A percentile compares a stretch with the other conserved stretches of the same genome.
phyloP scores from a whole-genome alignment of 2,329 filamentous ascomycete genomes.

The Aspergillus ustus region DNA sequence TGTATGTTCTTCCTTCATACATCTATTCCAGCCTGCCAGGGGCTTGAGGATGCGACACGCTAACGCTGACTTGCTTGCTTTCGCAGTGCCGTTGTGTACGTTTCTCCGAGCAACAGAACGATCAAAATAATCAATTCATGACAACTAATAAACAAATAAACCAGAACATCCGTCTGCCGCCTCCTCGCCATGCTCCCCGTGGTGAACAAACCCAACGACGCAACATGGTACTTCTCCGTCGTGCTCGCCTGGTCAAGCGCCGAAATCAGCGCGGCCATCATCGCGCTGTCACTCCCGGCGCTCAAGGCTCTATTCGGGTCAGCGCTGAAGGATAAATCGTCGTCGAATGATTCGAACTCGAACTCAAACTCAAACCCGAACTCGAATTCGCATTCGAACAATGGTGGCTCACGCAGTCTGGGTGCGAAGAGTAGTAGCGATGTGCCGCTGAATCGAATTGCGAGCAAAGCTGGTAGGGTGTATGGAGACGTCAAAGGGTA shows the following conservation, averaged over 20 bases:
- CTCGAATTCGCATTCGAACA: neutral
- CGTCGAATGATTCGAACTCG: neutral
- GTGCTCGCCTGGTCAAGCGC: constrained; percentile 26
- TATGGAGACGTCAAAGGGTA: neutral
- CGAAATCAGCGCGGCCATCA: constrained; percentile 25
- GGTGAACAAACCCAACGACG: constrained; percentile 18
- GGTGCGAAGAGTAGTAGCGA: neutral
- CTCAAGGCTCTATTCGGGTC: constrained; percentile 10
- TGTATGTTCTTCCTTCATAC: constrained; percentile 12
- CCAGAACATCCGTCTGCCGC: constrained; percentile 25
- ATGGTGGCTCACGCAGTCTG: neutral
- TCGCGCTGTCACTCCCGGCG: constrained; percentile 26
- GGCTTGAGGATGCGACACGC: too few relatives aligned
- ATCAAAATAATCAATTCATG: too few relatives aligned
- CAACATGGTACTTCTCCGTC: constrained; percentile 28
- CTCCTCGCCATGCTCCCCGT: constrained; percentile 27
- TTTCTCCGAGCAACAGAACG: neutral
- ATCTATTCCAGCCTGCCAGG: too few relatives aligned
- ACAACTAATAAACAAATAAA: neutral
- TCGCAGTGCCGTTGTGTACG: constrained; percentile 16
- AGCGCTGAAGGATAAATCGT: neutral
- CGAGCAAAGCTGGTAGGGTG: neutral
- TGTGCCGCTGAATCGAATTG: neutral
- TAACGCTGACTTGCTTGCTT: neutral
- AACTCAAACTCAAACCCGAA: neutral